phyloP scores from a whole-genome alignment of 1,139 yeast genomes.

The Pichia sp. region DNA sequence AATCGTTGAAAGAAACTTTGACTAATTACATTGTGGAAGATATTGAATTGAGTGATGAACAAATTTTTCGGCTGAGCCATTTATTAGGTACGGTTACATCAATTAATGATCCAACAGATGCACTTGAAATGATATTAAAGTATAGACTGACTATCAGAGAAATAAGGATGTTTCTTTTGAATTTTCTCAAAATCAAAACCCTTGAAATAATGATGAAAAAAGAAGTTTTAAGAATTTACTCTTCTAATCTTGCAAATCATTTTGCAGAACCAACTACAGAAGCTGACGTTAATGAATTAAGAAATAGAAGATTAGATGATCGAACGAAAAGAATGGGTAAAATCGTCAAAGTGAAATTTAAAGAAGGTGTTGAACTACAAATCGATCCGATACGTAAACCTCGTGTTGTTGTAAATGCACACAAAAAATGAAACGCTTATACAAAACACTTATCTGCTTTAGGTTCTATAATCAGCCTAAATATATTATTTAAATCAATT shows the following conservation, averaged over 20 bases:
- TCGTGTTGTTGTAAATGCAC: constrained; percentile 8
- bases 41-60: constrained; percentile 9
- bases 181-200: constrained; percentile 30
- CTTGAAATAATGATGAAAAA: constrained; percentile 23
- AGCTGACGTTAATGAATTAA: constrained; percentile 13
- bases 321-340: constrained; percentile 22
- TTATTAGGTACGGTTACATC: constrained; percentile 37
- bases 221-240: constrained; percentile 2
- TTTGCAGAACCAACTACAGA: constrained; percentile 16
- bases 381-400: constrained; percentile 27
- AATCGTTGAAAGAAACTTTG: constrained; percentile 3
- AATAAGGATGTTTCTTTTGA: constrained; percentile 34
- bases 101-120: constrained; percentile 34
- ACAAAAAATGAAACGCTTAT: not conserved
- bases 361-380: constrained; percentile 22
- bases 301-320: constrained; percentile 15
- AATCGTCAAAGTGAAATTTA: constrained; percentile 20
- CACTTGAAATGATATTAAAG: constrained; percentile 37
- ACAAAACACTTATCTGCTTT: constrained; percentile 5
- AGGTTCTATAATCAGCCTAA: not conserved
- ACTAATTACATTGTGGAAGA: constrained; percentile 13
- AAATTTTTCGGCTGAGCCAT: constrained; percentile 22
- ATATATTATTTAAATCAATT: no score
- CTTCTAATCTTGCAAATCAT: not conserved
- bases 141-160: constrained; percentile 39